These are phyloP conservation scores for Tetrastigma voinierianum DNA, from an alignment of 164 flowering plant genomes.

Conservation along the genomic window DNA sequence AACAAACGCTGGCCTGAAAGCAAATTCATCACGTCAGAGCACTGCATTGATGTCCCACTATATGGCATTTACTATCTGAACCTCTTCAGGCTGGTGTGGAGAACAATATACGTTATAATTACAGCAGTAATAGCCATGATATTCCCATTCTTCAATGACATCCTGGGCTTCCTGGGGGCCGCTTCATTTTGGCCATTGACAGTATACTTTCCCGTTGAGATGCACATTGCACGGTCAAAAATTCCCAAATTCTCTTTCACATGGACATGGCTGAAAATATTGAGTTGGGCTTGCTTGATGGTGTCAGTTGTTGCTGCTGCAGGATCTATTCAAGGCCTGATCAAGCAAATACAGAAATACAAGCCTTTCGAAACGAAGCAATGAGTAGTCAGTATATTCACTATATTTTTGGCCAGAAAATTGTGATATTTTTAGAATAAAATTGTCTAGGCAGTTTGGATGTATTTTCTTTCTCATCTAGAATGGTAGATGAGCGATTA, in stretches of 20 bases:
- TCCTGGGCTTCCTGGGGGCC: conserved; percentile 78
- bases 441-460: neutral
- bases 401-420: neutral
- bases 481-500: neutral
- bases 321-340: conserved; percentile 74
- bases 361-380: conserved; percentile 54
- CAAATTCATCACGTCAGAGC: conserved; percentile 50
- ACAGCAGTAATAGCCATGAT: conserved; percentile 76
- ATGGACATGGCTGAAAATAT: conserved; percentile 68
- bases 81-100: conserved; percentile 68
- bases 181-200: conserved; percentile 79
- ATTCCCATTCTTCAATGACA: conserved; percentile 83
- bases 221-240: conserved; percentile 64
- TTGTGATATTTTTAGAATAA: conserved; percentile 1
- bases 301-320: conserved; percentile 69
- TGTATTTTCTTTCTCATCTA: neutral
- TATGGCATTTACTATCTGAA: conserved; percentile 40
- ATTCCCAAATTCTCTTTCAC: conserved; percentile 42
- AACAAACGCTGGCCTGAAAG: conserved; percentile 50
- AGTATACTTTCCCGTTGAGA: conserved; percentile 86
- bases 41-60: conserved; percentile 37
- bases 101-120: conserved; percentile 61
- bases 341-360: conserved; percentile 39
- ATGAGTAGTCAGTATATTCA: conserved; percentile 3
- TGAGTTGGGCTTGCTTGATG: conserved; percentile 66